A percentile compares a stretch with the other conserved stretches of the same genome.
phyloP scores from a whole-genome alignment of 257 asterid species.

The Nicotiana attenuata region DNA sequence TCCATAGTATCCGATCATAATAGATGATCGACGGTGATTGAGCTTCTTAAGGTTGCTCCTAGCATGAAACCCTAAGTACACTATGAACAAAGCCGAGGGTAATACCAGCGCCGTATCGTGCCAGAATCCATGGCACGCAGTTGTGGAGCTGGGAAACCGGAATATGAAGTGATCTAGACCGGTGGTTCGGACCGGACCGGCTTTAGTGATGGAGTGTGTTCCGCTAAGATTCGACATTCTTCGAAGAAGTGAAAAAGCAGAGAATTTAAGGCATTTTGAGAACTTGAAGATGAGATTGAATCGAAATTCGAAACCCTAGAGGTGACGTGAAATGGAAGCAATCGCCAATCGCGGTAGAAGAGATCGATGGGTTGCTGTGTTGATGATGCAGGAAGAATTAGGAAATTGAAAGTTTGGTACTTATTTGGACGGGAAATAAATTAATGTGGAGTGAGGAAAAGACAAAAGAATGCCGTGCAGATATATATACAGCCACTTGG shows the following conservation, averaged over 20 bases:
- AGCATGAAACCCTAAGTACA: constrained; percentile 76
- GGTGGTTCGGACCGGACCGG: constrained; percentile 2
- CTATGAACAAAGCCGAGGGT: constrained; percentile 61
- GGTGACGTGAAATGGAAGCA: neutral
- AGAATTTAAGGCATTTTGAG: neutral
- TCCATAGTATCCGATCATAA: constrained; percentile 77
- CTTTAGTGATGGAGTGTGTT: constrained; percentile 5
- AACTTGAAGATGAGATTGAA: neutral
- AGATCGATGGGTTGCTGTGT: neutral
- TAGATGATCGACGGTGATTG: constrained; percentile 60
- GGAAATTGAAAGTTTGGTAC: neutral
- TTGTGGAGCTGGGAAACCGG: constrained; percentile 32
- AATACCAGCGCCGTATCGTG: constrained; percentile 65
- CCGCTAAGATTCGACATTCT: constrained; percentile 14
- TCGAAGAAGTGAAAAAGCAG: neutral
- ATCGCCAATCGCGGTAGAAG: neutral
- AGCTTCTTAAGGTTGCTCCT: constrained; percentile 72
- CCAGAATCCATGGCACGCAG: constrained; percentile 62
- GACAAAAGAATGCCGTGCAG: neutral
- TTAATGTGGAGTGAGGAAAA: neutral
- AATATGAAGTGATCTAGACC: constrained; percentile 14
- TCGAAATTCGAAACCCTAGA: neutral
- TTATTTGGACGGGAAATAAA: too few relatives aligned
- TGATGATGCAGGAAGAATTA: neutral
- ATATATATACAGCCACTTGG: neutral